Conservation (phyloP, 352 stramenopile species). For the Globisporangium uncinulatum region DNA sequence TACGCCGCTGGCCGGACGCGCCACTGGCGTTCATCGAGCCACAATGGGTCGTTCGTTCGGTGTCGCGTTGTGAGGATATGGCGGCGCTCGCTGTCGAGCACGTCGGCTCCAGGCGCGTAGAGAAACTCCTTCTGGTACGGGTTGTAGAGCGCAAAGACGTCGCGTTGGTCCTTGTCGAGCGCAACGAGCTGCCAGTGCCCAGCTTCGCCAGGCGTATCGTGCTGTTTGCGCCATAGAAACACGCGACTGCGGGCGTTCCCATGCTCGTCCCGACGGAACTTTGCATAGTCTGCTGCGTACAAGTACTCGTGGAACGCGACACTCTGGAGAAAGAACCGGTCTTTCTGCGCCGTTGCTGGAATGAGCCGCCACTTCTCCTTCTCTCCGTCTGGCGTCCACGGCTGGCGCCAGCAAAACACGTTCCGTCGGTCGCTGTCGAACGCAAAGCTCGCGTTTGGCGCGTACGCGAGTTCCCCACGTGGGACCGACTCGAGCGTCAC, state of each 20-base stretch:
- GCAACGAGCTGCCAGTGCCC: constrained; percentile 63
- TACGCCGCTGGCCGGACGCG: constrained; percentile 30
- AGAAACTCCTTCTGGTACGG: constrained; percentile 70
- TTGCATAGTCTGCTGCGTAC: constrained; percentile 63
- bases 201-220: constrained; percentile 33
- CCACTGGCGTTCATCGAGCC: constrained; percentile 39
- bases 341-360: constrained; percentile 41
- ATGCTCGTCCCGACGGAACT: constrained; percentile 47
- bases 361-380: constrained; percentile 61
- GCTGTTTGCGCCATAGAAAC: constrained; percentile 51
- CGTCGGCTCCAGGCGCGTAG: constrained; percentile 41
- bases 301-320: constrained; percentile 52
- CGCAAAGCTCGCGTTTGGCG: constrained; percentile 29
- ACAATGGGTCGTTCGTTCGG: constrained; percentile 17
- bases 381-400: constrained; percentile 18
- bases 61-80: constrained; percentile 41
- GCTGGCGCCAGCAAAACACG: constrained; percentile 36
- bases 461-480: constrained; percentile 39
- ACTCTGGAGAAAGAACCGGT: constrained; percentile 66
- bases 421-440: constrained; percentile 49
- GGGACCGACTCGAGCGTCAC: constrained; percentile 32
- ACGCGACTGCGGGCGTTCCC: constrained; percentile 51
- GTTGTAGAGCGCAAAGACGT: constrained; percentile 75
- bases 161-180: constrained; percentile 26
- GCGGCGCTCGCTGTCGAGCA: constrained; percentile 48